Evolutionary conservation across 768 basidiomycete species (phyloP), one percentile per base, ranked within the genome.

Genomic region (Mycena polygramma): DNA sequence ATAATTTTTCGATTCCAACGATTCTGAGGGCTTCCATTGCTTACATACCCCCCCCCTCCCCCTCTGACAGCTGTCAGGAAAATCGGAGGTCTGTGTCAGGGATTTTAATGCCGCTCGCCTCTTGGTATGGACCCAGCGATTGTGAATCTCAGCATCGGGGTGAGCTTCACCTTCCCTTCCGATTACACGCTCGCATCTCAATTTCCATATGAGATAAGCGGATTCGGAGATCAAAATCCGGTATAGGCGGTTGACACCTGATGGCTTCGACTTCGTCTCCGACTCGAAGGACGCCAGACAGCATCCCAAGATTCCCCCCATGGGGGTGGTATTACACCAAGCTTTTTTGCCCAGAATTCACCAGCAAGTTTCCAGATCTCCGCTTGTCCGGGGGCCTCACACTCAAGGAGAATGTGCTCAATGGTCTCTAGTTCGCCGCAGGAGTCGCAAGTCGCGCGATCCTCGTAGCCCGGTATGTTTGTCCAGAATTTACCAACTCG

Each of bases 181-280:
- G 26, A 75, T 74, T 14, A 66, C 67, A n/a, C 67, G 20, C 45
- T 74, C 71, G 52, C 66, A 68, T 24, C 74, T 20, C 37, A 74
- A 22, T 51, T 58, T 67, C 66, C 73, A 75, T 2, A 71, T 73
- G 5, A 75, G 70, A 63, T 67, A 59, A 1, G 66, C 66, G 4
- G 66, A 64, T 57, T 73, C 72, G 26, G 74, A 71, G 22, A 75
- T 60, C 19, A 71, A 13, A 6, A 73, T 71, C 14, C 61, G 53
- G 41, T 54, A 65, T n/a, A 73, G 63, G 11, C 74, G 41, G 36
- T 49, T 52, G 6, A 36, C 13, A 1, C 57, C 65, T 4, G 45
- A 48, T 17, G 46, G 39, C 20, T 49, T 48, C 20, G n/a, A 20
- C 26, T 58, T 53, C 2, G 22, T 60, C 41, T 64, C 48, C 1